Conservation (phyloP, 768 basidiomycete genomes). For the Chiua virens region DNA sequence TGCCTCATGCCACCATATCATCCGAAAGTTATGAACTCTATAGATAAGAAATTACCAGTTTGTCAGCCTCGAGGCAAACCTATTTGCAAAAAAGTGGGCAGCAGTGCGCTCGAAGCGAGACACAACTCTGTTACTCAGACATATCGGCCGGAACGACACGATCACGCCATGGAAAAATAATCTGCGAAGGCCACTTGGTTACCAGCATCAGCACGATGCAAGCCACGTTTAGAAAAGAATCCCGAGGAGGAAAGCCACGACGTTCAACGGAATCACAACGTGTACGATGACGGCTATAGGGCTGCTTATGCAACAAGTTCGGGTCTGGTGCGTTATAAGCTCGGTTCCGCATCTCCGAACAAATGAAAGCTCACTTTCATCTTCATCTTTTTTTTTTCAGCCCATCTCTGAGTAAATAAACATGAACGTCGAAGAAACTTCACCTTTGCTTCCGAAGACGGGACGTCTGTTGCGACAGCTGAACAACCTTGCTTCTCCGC, state of each 20-base stretch:
- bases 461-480: conserved; percentile 6
- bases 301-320: conserved; percentile 11
- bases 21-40: conserved; percentile 14
- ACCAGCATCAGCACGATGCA: conserved; percentile 29
- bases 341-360: not conserved
- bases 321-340: conserved; percentile 16
- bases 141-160: conserved; percentile 3
- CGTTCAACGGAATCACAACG: not conserved
- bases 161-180: conserved; percentile 7
- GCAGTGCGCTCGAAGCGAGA: not conserved
- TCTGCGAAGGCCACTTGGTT: not conserved
- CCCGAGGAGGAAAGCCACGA: too few relatives aligned
- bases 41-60: conserved; percentile 19
- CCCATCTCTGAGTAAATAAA: conserved; percentile 9
- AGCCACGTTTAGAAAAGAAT: conserved; percentile 20
- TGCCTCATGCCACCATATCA: conserved; percentile 19
- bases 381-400: conserved; percentile 9
- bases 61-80: conserved; percentile 51
- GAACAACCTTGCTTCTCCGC: conserved; percentile 4
- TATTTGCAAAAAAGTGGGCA: not conserved
- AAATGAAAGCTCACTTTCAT: not conserved
- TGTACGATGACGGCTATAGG: conserved; percentile 6
- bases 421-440: conserved; percentile 27
- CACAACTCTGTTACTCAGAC: conserved; percentile 4
- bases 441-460: conserved; percentile 30